A percentile compares a stretch with the other conserved stretches of the same genome.
phyloP scores from a whole-genome alignment of 192 early-diverging fungal genomes.

The Coemansia sp. region DNA sequence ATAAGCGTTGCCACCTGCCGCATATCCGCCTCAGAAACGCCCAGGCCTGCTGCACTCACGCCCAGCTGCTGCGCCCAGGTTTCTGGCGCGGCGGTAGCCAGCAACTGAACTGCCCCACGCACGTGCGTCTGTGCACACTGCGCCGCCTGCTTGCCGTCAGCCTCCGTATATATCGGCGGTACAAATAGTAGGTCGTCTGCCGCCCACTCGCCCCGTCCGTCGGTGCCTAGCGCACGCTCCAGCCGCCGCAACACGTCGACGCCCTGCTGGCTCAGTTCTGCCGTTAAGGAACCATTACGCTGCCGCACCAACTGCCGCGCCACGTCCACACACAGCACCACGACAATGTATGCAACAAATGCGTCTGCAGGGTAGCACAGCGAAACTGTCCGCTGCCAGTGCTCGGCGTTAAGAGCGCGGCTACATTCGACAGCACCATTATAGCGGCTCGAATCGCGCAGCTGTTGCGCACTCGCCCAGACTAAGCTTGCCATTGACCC shows the following conservation, averaged over 20 bases:
- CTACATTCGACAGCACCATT: no score
- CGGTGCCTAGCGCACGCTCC: conserved; percentile 9
- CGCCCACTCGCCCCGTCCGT: conserved; percentile 15
- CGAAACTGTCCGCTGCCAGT: conserved; percentile 26
- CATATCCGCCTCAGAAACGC: conserved; percentile 25
- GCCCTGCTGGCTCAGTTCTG: conserved; percentile 16
- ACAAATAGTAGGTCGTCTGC: conserved; percentile 13
- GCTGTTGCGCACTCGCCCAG: conserved; percentile 19
- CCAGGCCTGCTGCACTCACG: neutral
- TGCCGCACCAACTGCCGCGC: conserved; percentile 12
- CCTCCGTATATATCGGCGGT: conserved; percentile 22
- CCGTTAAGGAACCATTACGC: neutral
- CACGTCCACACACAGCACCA: conserved; percentile 9
- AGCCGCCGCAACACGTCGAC: conserved; percentile 8
- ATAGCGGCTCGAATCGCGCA: neutral
- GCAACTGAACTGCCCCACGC: conserved; percentile 6
- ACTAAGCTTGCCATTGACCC: conserved; percentile 15
- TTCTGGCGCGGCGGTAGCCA: neutral
- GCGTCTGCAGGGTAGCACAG: conserved; percentile 21
- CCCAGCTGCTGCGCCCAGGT: conserved; percentile 14
- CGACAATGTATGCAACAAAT: conserved; percentile 21
- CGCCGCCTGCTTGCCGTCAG: neutral
- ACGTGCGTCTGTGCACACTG: conserved; percentile 15
- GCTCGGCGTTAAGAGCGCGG: neutral
- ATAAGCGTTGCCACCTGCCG: conserved; percentile 24